Percentiles rank a stretch among this genome's conserved stretches.
These are phyloP conservation scores for Neodidymelliopsis sp. DNA, from an alignment of 2,329 filamentous ascomycete genomes.

Conservation along the genomic window DNA sequence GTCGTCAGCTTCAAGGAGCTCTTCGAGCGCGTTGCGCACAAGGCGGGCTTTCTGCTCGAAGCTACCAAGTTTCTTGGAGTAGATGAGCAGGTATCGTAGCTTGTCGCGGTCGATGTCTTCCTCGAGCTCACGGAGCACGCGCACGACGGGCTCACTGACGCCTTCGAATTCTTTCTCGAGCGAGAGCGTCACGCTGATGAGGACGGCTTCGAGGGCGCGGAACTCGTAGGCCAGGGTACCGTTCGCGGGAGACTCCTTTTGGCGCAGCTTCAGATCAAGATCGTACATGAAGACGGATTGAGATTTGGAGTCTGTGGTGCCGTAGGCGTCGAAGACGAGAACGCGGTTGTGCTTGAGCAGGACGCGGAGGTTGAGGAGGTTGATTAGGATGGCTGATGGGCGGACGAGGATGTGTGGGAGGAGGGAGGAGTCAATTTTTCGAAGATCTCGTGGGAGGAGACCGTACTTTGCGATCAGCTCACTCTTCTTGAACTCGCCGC, in stretches of 20 bases:
- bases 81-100: constrained; percentile 85
- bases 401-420: constrained; percentile 95
- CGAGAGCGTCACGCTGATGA: constrained; percentile 91
- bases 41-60: constrained; percentile 97
- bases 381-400: constrained; percentile 91
- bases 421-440: constrained; percentile 96
- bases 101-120: constrained; percentile 97
- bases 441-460: constrained; percentile 88
- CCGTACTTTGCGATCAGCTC: constrained; percentile 96
- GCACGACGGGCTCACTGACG: constrained; percentile 89
- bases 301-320: constrained; percentile 90
- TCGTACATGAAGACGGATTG: constrained; percentile 99
- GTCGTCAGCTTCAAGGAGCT: constrained; percentile 94
- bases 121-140: constrained; percentile 87
- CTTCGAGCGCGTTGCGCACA: constrained; percentile 92
- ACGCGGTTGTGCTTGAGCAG: constrained; percentile 95
- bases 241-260: constrained; percentile 67
- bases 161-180: constrained; percentile 94
- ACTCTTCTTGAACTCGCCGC: constrained; percentile 96
- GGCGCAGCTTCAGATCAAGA: constrained; percentile 87
- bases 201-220: constrained; percentile 89
- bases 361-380: constrained; percentile 93
- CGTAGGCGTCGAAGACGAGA: constrained; percentile 94
- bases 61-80: constrained; percentile 93
- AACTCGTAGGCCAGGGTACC: constrained; percentile 87